These are phyloP conservation scores for Fusarium citri DNA, from an alignment of 2,329 filamentous ascomycete genomes.

Conservation along the genomic window DNA sequence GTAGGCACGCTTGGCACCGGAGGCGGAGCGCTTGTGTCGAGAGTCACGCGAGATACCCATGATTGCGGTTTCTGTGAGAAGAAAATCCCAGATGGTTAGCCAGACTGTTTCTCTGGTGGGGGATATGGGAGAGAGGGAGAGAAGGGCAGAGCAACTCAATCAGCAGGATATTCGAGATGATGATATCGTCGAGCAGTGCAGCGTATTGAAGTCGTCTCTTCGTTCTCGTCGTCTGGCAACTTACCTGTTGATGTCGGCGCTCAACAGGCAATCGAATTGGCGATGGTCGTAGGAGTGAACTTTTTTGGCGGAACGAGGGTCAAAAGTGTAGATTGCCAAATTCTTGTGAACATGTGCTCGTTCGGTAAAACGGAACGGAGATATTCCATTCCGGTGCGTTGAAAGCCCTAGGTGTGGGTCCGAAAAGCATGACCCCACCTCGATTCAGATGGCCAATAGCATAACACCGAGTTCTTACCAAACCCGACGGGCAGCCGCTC, in stretches of 20 bases:
- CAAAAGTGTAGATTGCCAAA: conserved; percentile 50
- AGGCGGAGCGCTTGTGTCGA: conserved; percentile 99
- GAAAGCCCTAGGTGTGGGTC: conserved; percentile 26
- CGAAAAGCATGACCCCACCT: background rate
- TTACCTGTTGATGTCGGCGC: conserved; percentile 61
- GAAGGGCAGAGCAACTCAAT: conserved; percentile 39
- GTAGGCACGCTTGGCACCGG: conserved; percentile 96
- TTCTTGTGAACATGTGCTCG: conserved; percentile 55
- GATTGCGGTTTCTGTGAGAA: conserved; percentile 75
- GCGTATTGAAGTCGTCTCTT: conserved; percentile 37
- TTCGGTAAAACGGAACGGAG: conserved; percentile 45
- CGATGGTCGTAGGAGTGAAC: conserved; percentile 54
- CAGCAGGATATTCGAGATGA: conserved; percentile 40
- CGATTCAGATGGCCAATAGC: conserved; percentile 1
- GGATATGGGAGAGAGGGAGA: conserved; percentile 4
- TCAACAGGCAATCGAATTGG: conserved; percentile 64
- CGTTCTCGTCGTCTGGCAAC: conserved; percentile 46
- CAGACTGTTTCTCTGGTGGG: conserved; percentile 6
- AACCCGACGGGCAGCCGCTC: background rate
- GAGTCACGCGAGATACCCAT: conserved; percentile 99
- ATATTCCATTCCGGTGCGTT: conserved; percentile 37
- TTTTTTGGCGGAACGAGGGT: conserved; percentile 50
- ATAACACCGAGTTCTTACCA: conserved; percentile 12
- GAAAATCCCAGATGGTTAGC: conserved; percentile 41
- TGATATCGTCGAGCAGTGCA: conserved; percentile 41